Evolutionary conservation across 768 basidiomycete species (phyloP).

Genomic region (Tricholoma terreum): DNA sequence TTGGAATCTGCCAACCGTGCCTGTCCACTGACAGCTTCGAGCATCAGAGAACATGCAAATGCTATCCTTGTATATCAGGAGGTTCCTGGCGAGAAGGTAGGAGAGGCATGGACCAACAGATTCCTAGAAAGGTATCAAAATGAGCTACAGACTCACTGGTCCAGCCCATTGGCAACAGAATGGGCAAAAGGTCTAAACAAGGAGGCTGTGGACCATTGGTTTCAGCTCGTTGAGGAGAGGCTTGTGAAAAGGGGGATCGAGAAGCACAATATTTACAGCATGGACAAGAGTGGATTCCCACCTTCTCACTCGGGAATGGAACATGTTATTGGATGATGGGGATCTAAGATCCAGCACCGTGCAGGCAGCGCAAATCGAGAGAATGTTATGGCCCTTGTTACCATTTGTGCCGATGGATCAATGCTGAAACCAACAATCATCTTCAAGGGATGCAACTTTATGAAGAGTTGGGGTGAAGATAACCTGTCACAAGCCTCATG

Average conservation of each 20-base stretch:
- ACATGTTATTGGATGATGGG: slow-evolving; percentile 25
- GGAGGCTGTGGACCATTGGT: slow-evolving; percentile 28
- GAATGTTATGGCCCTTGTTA: slow-evolving; percentile 35
- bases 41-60: background rate
- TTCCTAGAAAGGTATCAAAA: background rate
- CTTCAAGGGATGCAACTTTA: slow-evolving; percentile 35
- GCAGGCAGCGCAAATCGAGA: slow-evolving; percentile 26
- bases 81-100: background rate
- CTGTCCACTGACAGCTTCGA: background rate
- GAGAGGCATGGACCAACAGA: background rate
- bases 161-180: slow-evolving; percentile 28
- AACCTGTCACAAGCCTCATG: slow-evolving; percentile 34
- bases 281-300: slow-evolving; percentile 35
- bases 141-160: slow-evolving; percentile 30
- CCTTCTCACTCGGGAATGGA: slow-evolving; percentile 21
- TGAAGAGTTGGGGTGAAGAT: slow-evolving; percentile 28
- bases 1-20: too few species aligned
- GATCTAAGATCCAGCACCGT: slow-evolving; percentile 14
- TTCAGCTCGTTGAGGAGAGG: slow-evolving; percentile 23
- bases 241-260: slow-evolving; percentile 22
- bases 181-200: slow-evolving; percentile 27
- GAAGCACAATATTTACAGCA: slow-evolving; percentile 24
- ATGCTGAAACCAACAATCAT: slow-evolving; percentile 31
- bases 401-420: slow-evolving; percentile 40
- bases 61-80: background rate